phyloP scores from a whole-genome alignment of 768 basidiomycete genomes.

The Gymnopilus dilepis region DNA sequence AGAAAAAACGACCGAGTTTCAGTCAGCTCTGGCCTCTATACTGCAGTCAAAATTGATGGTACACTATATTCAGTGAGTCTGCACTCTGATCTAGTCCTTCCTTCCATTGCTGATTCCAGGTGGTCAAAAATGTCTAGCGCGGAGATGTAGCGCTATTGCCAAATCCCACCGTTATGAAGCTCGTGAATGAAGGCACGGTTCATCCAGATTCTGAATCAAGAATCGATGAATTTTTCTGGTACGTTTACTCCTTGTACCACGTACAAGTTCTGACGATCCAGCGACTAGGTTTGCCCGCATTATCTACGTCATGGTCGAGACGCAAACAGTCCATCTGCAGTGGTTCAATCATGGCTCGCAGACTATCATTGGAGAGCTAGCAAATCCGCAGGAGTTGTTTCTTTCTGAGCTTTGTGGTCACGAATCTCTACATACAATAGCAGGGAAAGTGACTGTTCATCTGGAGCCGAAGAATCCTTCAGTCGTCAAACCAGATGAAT shows the following conservation, averaged over 20 bases:
- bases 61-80: slow-evolving; percentile 48
- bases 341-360: slow-evolving; percentile 78
- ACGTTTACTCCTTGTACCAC: slow-evolving; percentile 2
- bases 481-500: slow-evolving; percentile 43
- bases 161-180: slow-evolving; percentile 32
- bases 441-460: slow-evolving; percentile 54
- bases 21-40: slow-evolving; percentile 39
- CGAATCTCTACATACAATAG: slow-evolving; percentile 42
- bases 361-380: slow-evolving; percentile 64
- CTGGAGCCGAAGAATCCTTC: slow-evolving; percentile 28
- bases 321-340: slow-evolving; percentile 61
- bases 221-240: slow-evolving; percentile 73
- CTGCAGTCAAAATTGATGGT: slow-evolving; percentile 47
- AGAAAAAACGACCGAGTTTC: slow-evolving; percentile 40
- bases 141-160: slow-evolving; percentile 68
- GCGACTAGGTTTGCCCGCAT: slow-evolving; percentile 70
- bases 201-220: slow-evolving; percentile 41
- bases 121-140: slow-evolving; percentile 44
- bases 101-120: background rate
- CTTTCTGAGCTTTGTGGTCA: slow-evolving; percentile 58
- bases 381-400: slow-evolving; percentile 69
- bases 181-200: slow-evolving; percentile 20
- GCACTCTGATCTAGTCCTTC: background rate
- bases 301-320: slow-evolving; percentile 50
- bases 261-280: background rate